Evolutionary conservation across 2,329 filamentous ascomycete genomes (phyloP), one percentile per base, ranked within the genome.

Genomic region (Xylariaceae sp.): DNA sequence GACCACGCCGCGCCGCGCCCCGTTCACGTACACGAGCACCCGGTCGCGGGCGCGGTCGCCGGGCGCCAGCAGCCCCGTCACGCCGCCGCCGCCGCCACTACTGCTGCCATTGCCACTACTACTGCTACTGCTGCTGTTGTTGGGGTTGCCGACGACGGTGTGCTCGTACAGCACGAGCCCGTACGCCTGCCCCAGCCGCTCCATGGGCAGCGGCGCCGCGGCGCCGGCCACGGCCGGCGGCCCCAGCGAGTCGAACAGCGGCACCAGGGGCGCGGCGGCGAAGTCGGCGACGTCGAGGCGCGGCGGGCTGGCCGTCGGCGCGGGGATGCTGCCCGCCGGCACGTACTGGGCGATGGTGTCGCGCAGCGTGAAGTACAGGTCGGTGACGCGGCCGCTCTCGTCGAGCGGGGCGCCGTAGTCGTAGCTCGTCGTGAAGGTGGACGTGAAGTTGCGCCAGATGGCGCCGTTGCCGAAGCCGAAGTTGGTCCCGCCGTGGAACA

Each of bases 401-500:
- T 69, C 66, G 6, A 72, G 52, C 1, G 68, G 64, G 1, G 68
- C 55, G 16, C 65, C 66, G 32, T 71, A 71, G 44, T 72, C 68
- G 40, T 71, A 72, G 38, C 62, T 67, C 3, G 63, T 62, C 1
- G 51, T 68, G 31, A 68, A 60, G 13, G 53, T 55, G 5, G 56
- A 57, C 13, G 59, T 56, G 7, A 51, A 50, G 33, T 63, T 58
- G 30, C 55, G 53, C 58, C 62, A 67, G 9, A 66, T 47, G 2
- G 60, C 63, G 6, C 68, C 67, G 43, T 64, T 68, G 15, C 61
- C 51, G 38, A 69, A 67, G 0, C 57, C 68, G 38, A 63, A 71
- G 36, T 69, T 71, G 2, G 67, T 71, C 1, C 67, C 68, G 4
- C 68, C 68, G 39, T 72, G 67, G 38, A 71, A 64, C 67, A 71